phyloP scores from a whole-genome alignment of 2,329 filamentous ascomycete genomes.

The Paramyrothecium sp. region DNA sequence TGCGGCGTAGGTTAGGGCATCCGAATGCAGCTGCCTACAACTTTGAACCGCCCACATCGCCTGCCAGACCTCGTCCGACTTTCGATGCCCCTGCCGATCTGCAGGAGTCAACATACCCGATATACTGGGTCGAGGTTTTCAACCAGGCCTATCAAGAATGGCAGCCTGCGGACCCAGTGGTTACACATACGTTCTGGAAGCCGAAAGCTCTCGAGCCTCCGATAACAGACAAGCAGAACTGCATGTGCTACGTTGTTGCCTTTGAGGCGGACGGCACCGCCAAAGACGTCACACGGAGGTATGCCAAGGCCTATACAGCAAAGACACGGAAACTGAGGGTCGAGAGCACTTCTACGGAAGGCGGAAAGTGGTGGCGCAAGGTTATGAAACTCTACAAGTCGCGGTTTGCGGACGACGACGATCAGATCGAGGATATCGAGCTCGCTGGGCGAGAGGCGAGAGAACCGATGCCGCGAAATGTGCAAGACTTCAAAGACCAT shows the following conservation, averaged over 20 bases:
- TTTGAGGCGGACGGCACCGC: slow-evolving; percentile 79
- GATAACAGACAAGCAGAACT: slow-evolving; percentile 71
- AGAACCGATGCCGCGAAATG: slow-evolving; percentile 83
- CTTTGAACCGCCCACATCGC: slow-evolving; percentile 41
- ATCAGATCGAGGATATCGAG: slow-evolving; percentile 81
- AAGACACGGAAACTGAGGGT: slow-evolving; percentile 84
- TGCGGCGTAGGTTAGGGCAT: slow-evolving; percentile 50
- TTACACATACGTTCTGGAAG: slow-evolving; percentile 74
- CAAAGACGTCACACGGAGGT: slow-evolving; percentile 83
- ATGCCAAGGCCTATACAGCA: slow-evolving; percentile 83
- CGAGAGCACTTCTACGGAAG: slow-evolving; percentile 55
- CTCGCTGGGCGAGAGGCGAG: slow-evolving; percentile 67
- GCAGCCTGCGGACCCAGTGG: slow-evolving; percentile 83
- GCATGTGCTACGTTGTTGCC: slow-evolving; percentile 78
- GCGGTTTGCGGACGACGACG: slow-evolving; percentile 56
- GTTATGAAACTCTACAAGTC: slow-evolving; percentile 48
- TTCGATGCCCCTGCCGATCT: slow-evolving; percentile 42
- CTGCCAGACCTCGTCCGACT: slow-evolving; percentile 27
- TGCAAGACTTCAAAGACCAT: slow-evolving; percentile 85
- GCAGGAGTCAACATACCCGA: slow-evolving; percentile 72
- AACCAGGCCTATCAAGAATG: slow-evolving; percentile 86
- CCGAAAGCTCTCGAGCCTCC: slow-evolving; percentile 80
- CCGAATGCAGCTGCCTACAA: slow-evolving; percentile 53
- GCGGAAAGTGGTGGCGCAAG: slow-evolving; percentile 52
- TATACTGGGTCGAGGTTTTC: slow-evolving; percentile 94